These are phyloP conservation scores for Aotearoamyces nothofagi DNA, from an alignment of 2,329 filamentous ascomycete genomes.

Conservation along the genomic window DNA sequence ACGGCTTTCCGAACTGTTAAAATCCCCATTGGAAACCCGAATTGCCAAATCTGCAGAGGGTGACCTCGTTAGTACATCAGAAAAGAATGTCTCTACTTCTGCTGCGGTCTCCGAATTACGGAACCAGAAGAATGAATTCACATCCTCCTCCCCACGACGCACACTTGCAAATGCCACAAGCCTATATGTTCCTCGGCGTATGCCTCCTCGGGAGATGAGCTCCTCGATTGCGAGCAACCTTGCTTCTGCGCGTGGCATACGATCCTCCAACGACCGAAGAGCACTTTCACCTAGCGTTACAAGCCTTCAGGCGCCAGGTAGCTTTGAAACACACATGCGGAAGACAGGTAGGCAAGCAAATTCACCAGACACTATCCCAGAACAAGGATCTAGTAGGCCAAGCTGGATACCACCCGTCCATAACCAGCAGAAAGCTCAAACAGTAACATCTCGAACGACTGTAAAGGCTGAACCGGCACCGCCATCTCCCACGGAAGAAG, in stretches of 20 bases:
- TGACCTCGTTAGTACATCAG: constrained; percentile 11
- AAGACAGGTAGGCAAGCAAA: constrained; percentile 32
- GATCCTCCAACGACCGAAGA: constrained; percentile 45
- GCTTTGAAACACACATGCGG: constrained; percentile 41
- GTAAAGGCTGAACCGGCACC: constrained; percentile 16
- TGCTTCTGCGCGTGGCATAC: constrained; percentile 72
- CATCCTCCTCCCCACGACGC: constrained; percentile 13
- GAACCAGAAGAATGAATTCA: constrained; percentile 16
- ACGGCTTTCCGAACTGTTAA: constrained; percentile 67
- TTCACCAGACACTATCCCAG: constrained; percentile 34
- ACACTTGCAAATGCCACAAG: constrained; percentile 12
- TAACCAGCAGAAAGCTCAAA: constrained; percentile 14
- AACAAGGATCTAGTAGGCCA: constrained; percentile 33
- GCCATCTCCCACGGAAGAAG: constrained; percentile 42
- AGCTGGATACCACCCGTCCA: constrained; percentile 33
- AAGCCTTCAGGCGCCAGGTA: constrained; percentile 57
- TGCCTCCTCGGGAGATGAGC: constrained; percentile 49
- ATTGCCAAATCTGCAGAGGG: constrained; percentile 6
- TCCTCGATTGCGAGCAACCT: constrained; percentile 83
- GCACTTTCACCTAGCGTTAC: constrained; percentile 60
- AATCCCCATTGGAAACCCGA: constrained; percentile 35
- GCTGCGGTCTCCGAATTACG: constrained; percentile 18
- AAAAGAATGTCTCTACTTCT: constrained; percentile 17
- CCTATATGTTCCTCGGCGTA: constrained; percentile 16
- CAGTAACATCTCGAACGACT: constrained; percentile 16